A percentile compares a stretch with the other conserved stretches of the same genome.
phyloP scores from a whole-genome alignment of 1,284 basidiomycete species.

The Trametes pubescens region DNA sequence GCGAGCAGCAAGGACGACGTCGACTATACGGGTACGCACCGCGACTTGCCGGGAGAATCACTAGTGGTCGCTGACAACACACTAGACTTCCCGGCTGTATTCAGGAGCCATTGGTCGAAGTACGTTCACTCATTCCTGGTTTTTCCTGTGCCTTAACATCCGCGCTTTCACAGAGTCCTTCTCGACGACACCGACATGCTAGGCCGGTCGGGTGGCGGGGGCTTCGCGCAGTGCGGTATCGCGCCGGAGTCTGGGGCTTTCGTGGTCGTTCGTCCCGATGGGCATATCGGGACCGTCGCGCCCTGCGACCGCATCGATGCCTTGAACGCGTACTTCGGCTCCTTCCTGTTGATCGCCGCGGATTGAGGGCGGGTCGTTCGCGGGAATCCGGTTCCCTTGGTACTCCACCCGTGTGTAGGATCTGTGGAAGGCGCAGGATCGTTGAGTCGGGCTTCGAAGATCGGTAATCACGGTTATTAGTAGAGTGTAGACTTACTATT shows the following conservation, averaged over 20 bases:
- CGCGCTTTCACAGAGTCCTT: slow-evolving; percentile 35
- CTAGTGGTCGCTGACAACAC: neutral
- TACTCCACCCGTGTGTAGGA: neutral
- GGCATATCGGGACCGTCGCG: slow-evolving; percentile 67
- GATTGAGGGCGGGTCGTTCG: neutral
- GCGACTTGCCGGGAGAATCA: neutral
- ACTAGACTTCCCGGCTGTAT: slow-evolving; percentile 53
- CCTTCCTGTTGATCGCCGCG: slow-evolving; percentile 42
- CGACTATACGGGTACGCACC: slow-evolving; percentile 46
- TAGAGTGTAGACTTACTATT: too few relatives aligned
- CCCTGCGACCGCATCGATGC: slow-evolving; percentile 54
- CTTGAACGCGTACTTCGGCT: slow-evolving; percentile 61
- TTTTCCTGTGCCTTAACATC: too few relatives aligned
- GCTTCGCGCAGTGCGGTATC: slow-evolving; percentile 62
- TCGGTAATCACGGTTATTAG: too few relatives aligned
- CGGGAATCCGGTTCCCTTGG: neutral
- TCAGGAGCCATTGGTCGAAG: slow-evolving; percentile 75
- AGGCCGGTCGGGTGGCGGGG: slow-evolving; percentile 45
- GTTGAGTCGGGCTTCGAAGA: too few relatives aligned
- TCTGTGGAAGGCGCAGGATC: neutral
- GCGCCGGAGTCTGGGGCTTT: slow-evolving; percentile 60
- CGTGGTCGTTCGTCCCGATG: slow-evolving; percentile 78
- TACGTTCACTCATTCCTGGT: slow-evolving; percentile 40
- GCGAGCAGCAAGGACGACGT: slow-evolving; percentile 54
- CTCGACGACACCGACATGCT: slow-evolving; percentile 47